Evolutionary conservation across 208 protist species (phyloP), one percentile per base, ranked within the genome.

Genomic region (Trypanosoma cruzi): DNA sequence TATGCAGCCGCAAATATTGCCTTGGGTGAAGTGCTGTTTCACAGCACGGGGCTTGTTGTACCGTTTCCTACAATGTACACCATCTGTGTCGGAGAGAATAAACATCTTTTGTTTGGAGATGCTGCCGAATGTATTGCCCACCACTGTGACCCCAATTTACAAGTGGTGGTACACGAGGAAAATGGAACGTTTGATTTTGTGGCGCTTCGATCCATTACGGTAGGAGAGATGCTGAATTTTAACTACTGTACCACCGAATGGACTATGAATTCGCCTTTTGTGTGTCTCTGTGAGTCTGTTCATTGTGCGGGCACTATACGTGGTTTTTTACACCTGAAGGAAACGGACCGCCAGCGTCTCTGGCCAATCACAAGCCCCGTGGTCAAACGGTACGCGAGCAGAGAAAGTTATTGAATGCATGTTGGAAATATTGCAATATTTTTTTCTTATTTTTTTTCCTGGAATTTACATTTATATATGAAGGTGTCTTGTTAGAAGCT

Each of bases 11-110:
- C 13, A 14, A 65, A 75, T 64, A 92, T 95, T 48, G 22, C 72
- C 1, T 50, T 58, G 16, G 85, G 85, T 40, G 75, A 72, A 37
- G 60, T 58, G 8, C 75, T 95, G 26, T 95, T 93, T 63, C 84
- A 90, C 68, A 78, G 76, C 67, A 82, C 80, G 22, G 90, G 88
- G 22, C 79, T 93, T 48, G 62, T 92, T 16, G 80, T 96, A 42
- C 88, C 90, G 1, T 92, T 90, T 71, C 86, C 90, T 7, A 96
- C 88, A 65, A 93, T 96, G 86, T 94, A 94, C 84, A 96, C 90
- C 61, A 90, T 96, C 68, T 93, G 88, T 63, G 86, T 93, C 5
- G 88, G 88, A 22, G 71, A 79, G 26, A 68, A 79, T 55, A 57
- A 74, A 63, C 90, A 96, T 74, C 82, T 94, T 26, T 79, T 96